These are phyloP conservation scores for Blastobotrys serpentis DNA, from an alignment of 1,139 yeast genomes.

Conservation along the genomic window DNA sequence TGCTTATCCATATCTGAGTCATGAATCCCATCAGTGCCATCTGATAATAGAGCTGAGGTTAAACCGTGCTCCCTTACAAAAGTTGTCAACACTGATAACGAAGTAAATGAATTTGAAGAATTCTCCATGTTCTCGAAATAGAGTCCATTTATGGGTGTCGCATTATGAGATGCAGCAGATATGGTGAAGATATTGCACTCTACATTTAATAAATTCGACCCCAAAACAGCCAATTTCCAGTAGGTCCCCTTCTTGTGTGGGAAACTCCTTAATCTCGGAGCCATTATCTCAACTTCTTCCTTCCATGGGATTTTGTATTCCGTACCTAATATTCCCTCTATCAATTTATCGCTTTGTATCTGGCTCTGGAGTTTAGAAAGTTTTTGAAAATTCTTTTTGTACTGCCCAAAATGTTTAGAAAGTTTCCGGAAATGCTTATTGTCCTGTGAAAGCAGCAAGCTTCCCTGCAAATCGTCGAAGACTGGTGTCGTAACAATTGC, in stretches of 20 bases:
- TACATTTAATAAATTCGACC: background rate
- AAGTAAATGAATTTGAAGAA: background rate
- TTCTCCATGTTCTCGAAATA: constrained; percentile 2
- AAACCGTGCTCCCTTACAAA: constrained; percentile 4
- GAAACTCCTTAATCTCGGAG: constrained; percentile 7
- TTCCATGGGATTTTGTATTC: background rate
- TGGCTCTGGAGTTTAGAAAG: background rate
- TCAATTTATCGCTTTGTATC: background rate
- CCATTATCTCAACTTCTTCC: constrained; percentile 6
- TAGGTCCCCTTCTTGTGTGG: constrained; percentile 1
- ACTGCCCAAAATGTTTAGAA: background rate
- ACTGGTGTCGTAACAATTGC: background rate
- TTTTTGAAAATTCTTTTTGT: background rate
- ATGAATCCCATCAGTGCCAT: background rate
- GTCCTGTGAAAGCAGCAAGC: too few relatives aligned
- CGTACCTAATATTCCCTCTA: background rate
- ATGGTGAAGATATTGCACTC: background rate
- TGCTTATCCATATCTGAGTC: background rate
- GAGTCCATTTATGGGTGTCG: constrained; percentile 1
- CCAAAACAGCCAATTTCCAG: background rate
- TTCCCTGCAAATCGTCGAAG: too few relatives aligned
- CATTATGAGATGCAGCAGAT: background rate
- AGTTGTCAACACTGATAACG: background rate
- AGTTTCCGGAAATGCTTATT: too few relatives aligned
- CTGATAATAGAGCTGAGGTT: background rate